These are phyloP conservation scores for Colletotrichum cuscutae DNA, from an alignment of 2,329 filamentous ascomycete genomes.

Conservation along the genomic window DNA sequence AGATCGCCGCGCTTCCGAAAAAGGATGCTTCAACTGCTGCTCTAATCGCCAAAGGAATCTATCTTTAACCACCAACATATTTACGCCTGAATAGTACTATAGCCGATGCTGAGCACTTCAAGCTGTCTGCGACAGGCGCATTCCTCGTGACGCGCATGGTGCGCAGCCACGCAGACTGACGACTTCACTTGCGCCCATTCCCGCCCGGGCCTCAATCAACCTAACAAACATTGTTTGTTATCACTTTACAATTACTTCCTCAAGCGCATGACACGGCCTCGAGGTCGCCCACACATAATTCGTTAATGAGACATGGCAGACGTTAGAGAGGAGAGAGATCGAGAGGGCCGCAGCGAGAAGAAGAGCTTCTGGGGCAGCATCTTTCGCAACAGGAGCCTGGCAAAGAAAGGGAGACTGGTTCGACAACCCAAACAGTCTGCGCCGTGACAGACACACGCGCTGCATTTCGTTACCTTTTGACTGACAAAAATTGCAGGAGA, in stretches of 20 bases:
- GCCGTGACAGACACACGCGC: constrained; percentile 32
- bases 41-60: neutral
- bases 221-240: constrained; percentile 8
- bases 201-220: constrained; percentile 7
- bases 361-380: constrained; percentile 60
- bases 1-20: neutral
- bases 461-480: neutral
- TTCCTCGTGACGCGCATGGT: constrained; percentile 33
- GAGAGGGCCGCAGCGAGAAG: constrained; percentile 46
- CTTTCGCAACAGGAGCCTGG: constrained; percentile 59
- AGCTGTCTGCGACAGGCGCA: constrained; percentile 35
- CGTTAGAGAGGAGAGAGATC: constrained; percentile 37
- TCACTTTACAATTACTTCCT: neutral
- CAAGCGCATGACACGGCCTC: neutral
- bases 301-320: constrained; percentile 44
- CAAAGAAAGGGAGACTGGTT: constrained; percentile 51
- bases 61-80: neutral
- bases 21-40: constrained; percentile 10
- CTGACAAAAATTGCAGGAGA: constrained; percentile 41
- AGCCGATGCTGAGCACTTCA: constrained; percentile 22
- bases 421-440: constrained; percentile 8
- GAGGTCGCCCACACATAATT: constrained; percentile 1
- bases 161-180: constrained; percentile 36
- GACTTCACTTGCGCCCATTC: constrained; percentile 19
- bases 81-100: neutral